Evolutionary conservation across 176 grass and related monocot genomes (phyloP), one percentile per base, ranked within the genome.

Genomic region (Oryza rufipogon): DNA sequence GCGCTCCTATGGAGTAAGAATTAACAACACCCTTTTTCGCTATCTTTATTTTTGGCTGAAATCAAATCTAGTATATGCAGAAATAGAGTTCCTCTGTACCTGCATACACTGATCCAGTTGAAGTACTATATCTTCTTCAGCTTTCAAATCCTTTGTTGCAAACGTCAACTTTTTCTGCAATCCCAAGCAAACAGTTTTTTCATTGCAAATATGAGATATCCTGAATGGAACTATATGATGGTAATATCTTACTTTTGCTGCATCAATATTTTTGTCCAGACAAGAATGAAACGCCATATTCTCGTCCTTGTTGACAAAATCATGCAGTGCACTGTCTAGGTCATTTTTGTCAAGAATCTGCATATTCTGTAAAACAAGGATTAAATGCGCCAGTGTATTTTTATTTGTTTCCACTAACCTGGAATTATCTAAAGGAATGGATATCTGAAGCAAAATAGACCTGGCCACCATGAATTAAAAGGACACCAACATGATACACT

Each of bases 251-350:
- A 97, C 94, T 63, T 74, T 85, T 36, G 87, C 87, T 79, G 91
- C 87, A 13, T 91, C 80, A 1, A 92, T 84, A 20, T 80, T 90
- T 54, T 72, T 73, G 65, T 82, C 70, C 64, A 98, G 32, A 56
- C 83, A 98, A 39, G 89, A 83, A 47, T 93, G 85, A 66, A 98
- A 98, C 64, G 89, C 89, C 63, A 25, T 72, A 49, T 83, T 93
- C 67, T 93, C 93, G 81, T 92, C 91, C 41, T 81, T 84, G 63
- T 89, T 82, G 15, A 98, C 96, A 63, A 98, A 95, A 70, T 90
- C 93, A 79, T 92, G 87, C 72, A 98, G 72, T 13, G 91, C 96
- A 47, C 64, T 84, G 63, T 95, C 84, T 80, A 98, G 77, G n/a
- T 95, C 87, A 75, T 92, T 73, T 16, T 84, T 77, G 1, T 78